These are phyloP conservation scores for Aspergillus caelatus DNA, from an alignment of 2,329 filamentous ascomycete genomes.

Conservation along the genomic window DNA sequence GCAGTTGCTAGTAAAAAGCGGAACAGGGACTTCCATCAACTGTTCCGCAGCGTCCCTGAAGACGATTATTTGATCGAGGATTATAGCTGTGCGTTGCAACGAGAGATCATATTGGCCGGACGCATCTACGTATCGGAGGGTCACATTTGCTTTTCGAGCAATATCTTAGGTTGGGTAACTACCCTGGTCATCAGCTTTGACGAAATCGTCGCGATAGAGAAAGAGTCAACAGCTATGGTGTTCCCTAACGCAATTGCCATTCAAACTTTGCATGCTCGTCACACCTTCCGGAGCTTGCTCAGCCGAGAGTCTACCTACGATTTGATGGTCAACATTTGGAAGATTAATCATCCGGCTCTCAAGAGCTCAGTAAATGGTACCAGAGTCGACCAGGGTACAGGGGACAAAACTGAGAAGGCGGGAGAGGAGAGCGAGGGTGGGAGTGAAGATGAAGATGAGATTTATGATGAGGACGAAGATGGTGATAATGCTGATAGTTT, in stretches of 20 bases:
- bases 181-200: slow-evolving; percentile 98
- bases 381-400: slow-evolving; percentile 74
- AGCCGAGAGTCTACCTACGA: slow-evolving; percentile 96
- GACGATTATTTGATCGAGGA: slow-evolving; percentile 98
- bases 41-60: slow-evolving; percentile 96
- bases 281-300: slow-evolving; percentile 93
- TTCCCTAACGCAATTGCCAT: slow-evolving; percentile 99
- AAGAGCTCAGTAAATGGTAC: slow-evolving; percentile 91
- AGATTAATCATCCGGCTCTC: slow-evolving; percentile 88
- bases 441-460: slow-evolving; percentile 71
- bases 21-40: slow-evolving; percentile 88
- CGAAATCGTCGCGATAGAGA: slow-evolving; percentile 94
- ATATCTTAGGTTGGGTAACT: slow-evolving; percentile 97
- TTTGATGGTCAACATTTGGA: slow-evolving; percentile 97
- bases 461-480: slow-evolving; percentile 56
- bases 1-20: slow-evolving; percentile 95
- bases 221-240: slow-evolving; percentile 89
- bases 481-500: slow-evolving; percentile 63
- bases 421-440: slow-evolving; percentile 72
- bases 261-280: slow-evolving; percentile 90
- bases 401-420: slow-evolving; percentile 86
- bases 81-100: slow-evolving; percentile 93
- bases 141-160: slow-evolving; percentile 97
- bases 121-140: slow-evolving; percentile 95
- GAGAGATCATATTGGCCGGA: slow-evolving; percentile 92